Conservation (phyloP, 192 early-diverging fungal species). For the Coemansia pectinata region DNA sequence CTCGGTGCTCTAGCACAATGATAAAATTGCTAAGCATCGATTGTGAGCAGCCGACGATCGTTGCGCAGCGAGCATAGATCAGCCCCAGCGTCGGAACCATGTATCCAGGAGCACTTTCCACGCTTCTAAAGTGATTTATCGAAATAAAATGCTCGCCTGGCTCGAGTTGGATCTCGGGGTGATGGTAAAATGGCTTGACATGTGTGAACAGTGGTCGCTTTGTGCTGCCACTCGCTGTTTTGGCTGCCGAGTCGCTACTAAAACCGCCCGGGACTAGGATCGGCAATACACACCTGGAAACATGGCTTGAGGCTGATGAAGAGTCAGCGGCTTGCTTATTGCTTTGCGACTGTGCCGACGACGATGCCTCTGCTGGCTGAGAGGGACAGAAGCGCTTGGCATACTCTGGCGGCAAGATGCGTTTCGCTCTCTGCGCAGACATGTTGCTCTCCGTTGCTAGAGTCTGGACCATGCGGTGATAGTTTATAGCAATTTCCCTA, state of each 20-base stretch:
- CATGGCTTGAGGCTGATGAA: neutral
- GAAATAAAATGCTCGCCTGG: slow-evolving; percentile 26
- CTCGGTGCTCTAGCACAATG: neutral
- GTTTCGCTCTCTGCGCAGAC: slow-evolving; percentile 7
- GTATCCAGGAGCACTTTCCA: slow-evolving; percentile 19
- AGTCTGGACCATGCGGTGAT: slow-evolving; percentile 15
- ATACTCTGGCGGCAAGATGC: slow-evolving; percentile 28
- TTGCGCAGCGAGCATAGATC: slow-evolving; percentile 38
- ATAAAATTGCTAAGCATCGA: slow-evolving; percentile 2
- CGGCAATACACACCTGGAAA: neutral
- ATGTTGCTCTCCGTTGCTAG: slow-evolving; percentile 2
- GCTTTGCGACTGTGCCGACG: neutral
- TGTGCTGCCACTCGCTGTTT: neutral
- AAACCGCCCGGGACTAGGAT: neutral
- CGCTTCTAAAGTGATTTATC: neutral
- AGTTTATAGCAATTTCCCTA: slow-evolving; percentile 17
- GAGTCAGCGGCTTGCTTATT: neutral
- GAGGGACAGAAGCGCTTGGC: neutral
- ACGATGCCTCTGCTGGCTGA: neutral
- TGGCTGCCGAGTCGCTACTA: neutral
- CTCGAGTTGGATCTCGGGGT: slow-evolving; percentile 25
- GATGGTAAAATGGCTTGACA: slow-evolving; percentile 29
- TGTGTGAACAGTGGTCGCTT: slow-evolving; percentile 10
- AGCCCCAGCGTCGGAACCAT: slow-evolving; percentile 39
- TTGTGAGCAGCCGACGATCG: slow-evolving; percentile 29